Evolutionary conservation across 306 rosid genomes (phyloP).

Genomic region (Cucumis hystrix): DNA sequence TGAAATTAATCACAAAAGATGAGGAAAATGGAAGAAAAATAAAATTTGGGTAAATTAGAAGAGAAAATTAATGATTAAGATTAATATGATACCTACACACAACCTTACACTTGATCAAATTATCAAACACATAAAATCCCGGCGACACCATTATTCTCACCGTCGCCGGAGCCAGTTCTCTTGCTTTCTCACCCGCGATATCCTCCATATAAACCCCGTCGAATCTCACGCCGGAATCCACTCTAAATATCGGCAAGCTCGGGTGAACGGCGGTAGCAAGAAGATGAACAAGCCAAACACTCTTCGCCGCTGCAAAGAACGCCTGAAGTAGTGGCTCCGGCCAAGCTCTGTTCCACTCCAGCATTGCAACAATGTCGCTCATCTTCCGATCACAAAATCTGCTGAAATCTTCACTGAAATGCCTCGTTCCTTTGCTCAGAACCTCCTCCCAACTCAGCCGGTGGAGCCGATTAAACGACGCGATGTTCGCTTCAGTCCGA

Average conservation of each 20-base stretch:
- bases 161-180: constrained; percentile 36
- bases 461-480: constrained; percentile 34
- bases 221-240: constrained; percentile 39
- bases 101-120: constrained; percentile 79
- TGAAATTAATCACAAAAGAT: neutral
- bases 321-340: constrained; percentile 84
- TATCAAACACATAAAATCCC: constrained; percentile 75
- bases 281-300: constrained; percentile 82
- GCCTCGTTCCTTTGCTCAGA: constrained; percentile 72
- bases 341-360: constrained; percentile 97
- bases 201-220: constrained; percentile 91
- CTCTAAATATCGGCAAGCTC: constrained; percentile 49
- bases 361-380: constrained; percentile 82
- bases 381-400: constrained; percentile 83
- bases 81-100: constrained; percentile 59
- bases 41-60: neutral
- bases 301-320: constrained; percentile 74
- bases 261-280: constrained; percentile 76
- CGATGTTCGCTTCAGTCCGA: constrained; percentile 39
- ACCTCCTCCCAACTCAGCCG: constrained; percentile 87
- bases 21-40: neutral
- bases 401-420: constrained; percentile 90
- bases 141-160: constrained; percentile 84
- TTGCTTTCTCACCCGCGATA: constrained; percentile 52
- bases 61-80: constrained; percentile 1